These are phyloP conservation scores for Trypethelium eluteriae DNA, from an alignment of 495 filamentous ascomycete species.

Conservation along the genomic window DNA sequence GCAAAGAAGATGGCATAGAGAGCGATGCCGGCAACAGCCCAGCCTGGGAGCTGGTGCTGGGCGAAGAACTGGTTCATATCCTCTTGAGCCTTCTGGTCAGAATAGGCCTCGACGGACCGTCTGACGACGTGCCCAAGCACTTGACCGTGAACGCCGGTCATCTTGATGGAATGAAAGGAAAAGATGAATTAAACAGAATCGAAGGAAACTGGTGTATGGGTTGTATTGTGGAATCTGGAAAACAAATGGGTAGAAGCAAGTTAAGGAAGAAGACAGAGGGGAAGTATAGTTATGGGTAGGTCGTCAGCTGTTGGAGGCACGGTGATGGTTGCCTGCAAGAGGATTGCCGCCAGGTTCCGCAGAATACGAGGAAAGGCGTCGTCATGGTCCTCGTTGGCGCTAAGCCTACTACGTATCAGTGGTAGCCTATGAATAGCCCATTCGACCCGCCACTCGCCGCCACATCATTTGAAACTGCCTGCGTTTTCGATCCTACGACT, in stretches of 20 bases:
- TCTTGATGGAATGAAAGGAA: background rate
- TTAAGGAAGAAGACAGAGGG: background rate
- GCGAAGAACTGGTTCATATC: slow-evolving; percentile 14
- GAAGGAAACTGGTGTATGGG: background rate
- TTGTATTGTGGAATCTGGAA: background rate
- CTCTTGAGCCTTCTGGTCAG: slow-evolving; percentile 16
- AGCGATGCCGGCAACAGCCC: slow-evolving; percentile 20
- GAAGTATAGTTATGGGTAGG: background rate
- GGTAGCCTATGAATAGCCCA: too few species aligned
- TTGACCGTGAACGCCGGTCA: slow-evolving; percentile 1
- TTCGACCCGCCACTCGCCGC: background rate
- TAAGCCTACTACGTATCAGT: background rate
- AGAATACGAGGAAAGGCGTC: too few species aligned
- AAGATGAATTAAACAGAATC: background rate
- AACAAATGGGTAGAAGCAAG: background rate
- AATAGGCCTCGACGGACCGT: slow-evolving; percentile 17
- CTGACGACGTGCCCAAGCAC: slow-evolving; percentile 19
- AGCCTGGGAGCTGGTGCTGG: slow-evolving; percentile 4
- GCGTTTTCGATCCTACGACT: background rate
- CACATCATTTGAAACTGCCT: background rate
- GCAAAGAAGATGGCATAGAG: slow-evolving; percentile 24
- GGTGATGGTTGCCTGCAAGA: background rate
- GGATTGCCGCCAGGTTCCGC: background rate
- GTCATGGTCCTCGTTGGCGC: background rate
- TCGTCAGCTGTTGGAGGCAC: background rate